A percentile compares a stretch with the other conserved stretches of the same genome.
These are phyloP conservation scores for Xylariaceae sp. DNA, from an alignment of 2,329 filamentous ascomycete genomes.

Conservation along the genomic window DNA sequence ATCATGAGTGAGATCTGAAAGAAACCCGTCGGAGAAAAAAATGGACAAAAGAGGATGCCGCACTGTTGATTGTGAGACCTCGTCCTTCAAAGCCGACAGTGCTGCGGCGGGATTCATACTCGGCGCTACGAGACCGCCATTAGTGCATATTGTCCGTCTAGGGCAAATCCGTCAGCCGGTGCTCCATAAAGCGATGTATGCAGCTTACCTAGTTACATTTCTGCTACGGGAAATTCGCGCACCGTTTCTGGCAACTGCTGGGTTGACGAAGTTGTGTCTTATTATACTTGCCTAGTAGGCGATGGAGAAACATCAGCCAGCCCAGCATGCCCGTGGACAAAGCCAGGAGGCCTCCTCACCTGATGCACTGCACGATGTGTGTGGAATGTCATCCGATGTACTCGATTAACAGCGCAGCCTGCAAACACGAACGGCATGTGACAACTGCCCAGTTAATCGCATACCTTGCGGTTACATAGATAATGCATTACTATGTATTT, in stretches of 20 bases:
- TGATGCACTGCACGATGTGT: too few relatives aligned
- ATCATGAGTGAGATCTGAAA: conserved; percentile 5
- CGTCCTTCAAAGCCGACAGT: conserved; percentile 23
- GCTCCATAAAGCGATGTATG: not conserved
- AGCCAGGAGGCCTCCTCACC: too few relatives aligned
- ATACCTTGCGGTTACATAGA: not conserved
- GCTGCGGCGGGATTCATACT: conserved; percentile 17
- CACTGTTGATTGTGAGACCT: conserved; percentile 27
- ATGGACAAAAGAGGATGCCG: conserved; percentile 25
- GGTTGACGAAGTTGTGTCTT: not conserved
- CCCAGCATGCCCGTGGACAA: not conserved
- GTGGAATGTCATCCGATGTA: too few relatives aligned
- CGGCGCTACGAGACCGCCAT: conserved; percentile 10
- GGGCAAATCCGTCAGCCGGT: not conserved
- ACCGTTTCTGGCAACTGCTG: conserved; percentile 12
- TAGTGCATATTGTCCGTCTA: conserved; percentile 14
- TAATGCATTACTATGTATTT: not conserved
- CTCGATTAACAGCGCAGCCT: too few relatives aligned
- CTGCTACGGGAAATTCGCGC: conserved; percentile 13
- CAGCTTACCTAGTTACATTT: not conserved
- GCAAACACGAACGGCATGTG: too few relatives aligned
- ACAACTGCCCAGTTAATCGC: not conserved
- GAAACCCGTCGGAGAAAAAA: not conserved
- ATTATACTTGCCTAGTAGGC: not conserved
- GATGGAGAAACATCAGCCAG: not conserved